Percentiles rank a stretch among this genome's conserved stretches.
Conservation (phyloP, 768 basidiomycete genomes). For the Tylopilus cervinicoccineus region DNA sequence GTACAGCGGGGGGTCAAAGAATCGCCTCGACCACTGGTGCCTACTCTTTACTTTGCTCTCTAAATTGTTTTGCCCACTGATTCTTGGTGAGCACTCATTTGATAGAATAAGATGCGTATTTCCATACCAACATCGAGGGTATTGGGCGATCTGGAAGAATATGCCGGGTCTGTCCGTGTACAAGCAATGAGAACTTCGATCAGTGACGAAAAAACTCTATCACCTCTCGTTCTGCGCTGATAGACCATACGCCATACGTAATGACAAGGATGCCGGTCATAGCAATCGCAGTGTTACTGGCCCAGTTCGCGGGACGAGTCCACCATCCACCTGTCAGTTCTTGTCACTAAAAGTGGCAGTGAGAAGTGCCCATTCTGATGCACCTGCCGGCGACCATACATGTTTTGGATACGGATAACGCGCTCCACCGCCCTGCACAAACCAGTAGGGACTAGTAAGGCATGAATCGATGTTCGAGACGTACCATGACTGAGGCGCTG, state of each 20-base stretch:
- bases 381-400: conserved; percentile 92
- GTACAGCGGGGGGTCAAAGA: background rate
- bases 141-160: conserved; percentile 63
- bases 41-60: conserved; percentile 23
- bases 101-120: background rate
- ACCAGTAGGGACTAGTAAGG: background rate
- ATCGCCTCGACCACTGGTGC: conserved; percentile 2
- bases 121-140: conserved; percentile 73
- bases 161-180: conserved; percentile 45
- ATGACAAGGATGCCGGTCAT: conserved; percentile 64
- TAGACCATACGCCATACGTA: conserved; percentile 63
- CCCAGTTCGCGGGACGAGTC: conserved; percentile 89
- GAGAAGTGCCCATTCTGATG: conserved; percentile 9
- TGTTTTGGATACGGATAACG: conserved; percentile 93
- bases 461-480: background rate
- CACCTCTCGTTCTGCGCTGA: conserved; percentile 81
- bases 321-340: conserved; percentile 83
- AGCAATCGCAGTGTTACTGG: conserved; percentile 73
- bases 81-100: background rate
- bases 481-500: conserved; percentile 14
- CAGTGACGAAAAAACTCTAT: background rate
- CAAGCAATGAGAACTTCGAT: conserved; percentile 4
- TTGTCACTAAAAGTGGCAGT: background rate
- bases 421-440: conserved; percentile 68
- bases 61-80: conserved; percentile 53